A percentile compares a stretch with the other conserved stretches of the same genome.
These are phyloP conservation scores for Cadophora malorum DNA, from an alignment of 2,329 filamentous ascomycete genomes.

Conservation along the genomic window DNA sequence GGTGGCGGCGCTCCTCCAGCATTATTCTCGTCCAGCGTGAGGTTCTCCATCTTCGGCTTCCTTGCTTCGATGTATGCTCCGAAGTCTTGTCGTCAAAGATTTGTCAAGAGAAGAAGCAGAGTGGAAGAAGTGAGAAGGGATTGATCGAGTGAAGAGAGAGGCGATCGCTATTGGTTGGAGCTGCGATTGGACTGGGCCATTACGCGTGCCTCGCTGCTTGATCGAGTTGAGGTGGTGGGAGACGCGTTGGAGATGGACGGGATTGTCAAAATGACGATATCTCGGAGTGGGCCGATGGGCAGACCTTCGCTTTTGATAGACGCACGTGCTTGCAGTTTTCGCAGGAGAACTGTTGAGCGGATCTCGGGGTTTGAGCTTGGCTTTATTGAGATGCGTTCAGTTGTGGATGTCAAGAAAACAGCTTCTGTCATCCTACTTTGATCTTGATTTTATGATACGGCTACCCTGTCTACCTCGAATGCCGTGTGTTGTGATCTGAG, in stretches of 20 bases:
- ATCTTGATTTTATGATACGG: not conserved
- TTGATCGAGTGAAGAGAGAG: not conserved
- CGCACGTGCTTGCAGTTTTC: constrained; percentile 10
- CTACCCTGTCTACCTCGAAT: not conserved
- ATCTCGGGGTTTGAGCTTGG: not conserved
- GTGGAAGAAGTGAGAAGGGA: constrained; percentile 6
- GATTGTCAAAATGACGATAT: constrained; percentile 21
- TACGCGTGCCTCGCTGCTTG: constrained; percentile 14
- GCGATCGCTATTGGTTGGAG: constrained; percentile 12
- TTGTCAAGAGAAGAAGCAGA: constrained; percentile 6
- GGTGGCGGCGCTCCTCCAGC: constrained; percentile 42
- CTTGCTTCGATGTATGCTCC: constrained; percentile 2
- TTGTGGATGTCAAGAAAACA: not conserved
- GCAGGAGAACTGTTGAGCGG: constrained; percentile 4
- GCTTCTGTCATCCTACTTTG: not conserved
- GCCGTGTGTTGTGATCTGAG: not conserved
- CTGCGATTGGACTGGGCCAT: constrained; percentile 22
- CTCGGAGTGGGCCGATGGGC: constrained; percentile 13
- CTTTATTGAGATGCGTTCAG: not conserved
- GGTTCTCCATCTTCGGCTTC: constrained; percentile 58
- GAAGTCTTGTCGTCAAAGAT: not conserved
- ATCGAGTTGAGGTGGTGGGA: not conserved
- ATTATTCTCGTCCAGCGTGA: constrained; percentile 57
- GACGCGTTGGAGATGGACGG: constrained; percentile 6
- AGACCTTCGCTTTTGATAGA: constrained; percentile 24